Evolutionary conservation across 2,329 filamentous ascomycete genomes (phyloP).

Genomic region (Ustilaginoidea virens): DNA sequence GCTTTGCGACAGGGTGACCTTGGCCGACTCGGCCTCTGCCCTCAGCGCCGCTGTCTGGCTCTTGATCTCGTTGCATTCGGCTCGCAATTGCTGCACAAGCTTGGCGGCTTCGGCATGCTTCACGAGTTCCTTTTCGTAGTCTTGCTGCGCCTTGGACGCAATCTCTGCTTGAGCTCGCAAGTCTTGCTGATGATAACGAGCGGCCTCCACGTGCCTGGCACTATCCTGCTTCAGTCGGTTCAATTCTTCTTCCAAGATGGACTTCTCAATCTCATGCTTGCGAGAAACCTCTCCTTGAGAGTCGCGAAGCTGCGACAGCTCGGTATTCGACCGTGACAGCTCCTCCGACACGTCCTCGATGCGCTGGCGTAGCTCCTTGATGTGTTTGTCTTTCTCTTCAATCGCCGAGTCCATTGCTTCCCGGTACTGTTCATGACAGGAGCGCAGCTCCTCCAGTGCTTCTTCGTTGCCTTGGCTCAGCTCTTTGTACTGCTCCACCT

Average conservation of each 20-base stretch:
- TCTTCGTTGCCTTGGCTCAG: slow-evolving; percentile 83
- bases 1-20: slow-evolving; percentile 60
- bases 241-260: slow-evolving; percentile 63
- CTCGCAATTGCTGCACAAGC: slow-evolving; percentile 60
- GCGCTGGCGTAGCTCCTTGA: slow-evolving; percentile 69
- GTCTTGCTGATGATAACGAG: slow-evolving; percentile 78
- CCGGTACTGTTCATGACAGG: slow-evolving; percentile 74
- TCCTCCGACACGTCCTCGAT: slow-evolving; percentile 74
- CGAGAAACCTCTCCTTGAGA: slow-evolving; percentile 60
- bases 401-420: slow-evolving; percentile 68
- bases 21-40: slow-evolving; percentile 75
- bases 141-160: slow-evolving; percentile 80
- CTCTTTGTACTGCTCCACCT: slow-evolving; percentile 76
- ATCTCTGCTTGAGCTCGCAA: slow-evolving; percentile 89
- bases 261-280: slow-evolving; percentile 69
- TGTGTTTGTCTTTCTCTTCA: slow-evolving; percentile 61
- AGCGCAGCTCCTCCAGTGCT: slow-evolving; percentile 61
- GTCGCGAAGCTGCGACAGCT: slow-evolving; percentile 66
- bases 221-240: slow-evolving; percentile 69
- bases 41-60: slow-evolving; percentile 60
- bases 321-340: slow-evolving; percentile 64
- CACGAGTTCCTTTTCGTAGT: slow-evolving; percentile 86
- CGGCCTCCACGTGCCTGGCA: slow-evolving; percentile 62
- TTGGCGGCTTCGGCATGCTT: slow-evolving; percentile 95
- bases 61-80: slow-evolving; percentile 69